Conservation (phyloP, 2,329 filamentous ascomycete species). For the Fusarium sp. region DNA sequence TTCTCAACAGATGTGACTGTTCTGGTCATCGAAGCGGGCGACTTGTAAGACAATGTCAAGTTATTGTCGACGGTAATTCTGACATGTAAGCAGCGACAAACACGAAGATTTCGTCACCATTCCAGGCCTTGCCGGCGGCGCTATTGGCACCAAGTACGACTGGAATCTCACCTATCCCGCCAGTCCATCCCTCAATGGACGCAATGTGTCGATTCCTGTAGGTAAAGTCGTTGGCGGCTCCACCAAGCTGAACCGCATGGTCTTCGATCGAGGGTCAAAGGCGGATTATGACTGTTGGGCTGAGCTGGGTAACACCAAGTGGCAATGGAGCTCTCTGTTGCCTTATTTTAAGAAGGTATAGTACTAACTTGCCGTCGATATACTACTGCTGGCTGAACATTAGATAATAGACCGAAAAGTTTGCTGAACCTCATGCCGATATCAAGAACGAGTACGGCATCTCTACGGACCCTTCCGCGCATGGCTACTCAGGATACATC, state of each 20-base stretch:
- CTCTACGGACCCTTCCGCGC: constrained; percentile 24
- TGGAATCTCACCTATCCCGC: constrained; percentile 36
- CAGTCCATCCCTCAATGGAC: constrained; percentile 23
- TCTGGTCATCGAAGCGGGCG: constrained; percentile 39
- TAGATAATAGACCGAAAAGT: constrained; percentile 29
- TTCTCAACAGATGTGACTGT: constrained; percentile 25
- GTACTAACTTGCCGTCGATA: rapidly evolving
- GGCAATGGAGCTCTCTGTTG: constrained; percentile 52
- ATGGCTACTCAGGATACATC: constrained; percentile 32
- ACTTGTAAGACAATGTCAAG: constrained; percentile 25
- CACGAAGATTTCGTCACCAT: constrained; percentile 39
- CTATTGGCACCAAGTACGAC: constrained; percentile 41
- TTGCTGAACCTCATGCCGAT: constrained; percentile 13
- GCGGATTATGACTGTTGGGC: constrained; percentile 59
- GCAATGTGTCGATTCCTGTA: constrained; percentile 28
- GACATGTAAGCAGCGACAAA: constrained; percentile 12
- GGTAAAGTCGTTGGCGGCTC: constrained; percentile 56
- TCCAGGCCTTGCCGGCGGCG: constrained; percentile 38
- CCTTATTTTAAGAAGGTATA: constrained; percentile 59
- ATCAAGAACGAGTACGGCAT: constrained; percentile 32
- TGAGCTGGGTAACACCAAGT: constrained; percentile 57
- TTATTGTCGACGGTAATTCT: not conserved
- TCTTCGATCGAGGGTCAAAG: constrained; percentile 52
- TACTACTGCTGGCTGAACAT: not conserved
- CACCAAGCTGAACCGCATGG: constrained; percentile 55